Base-by-base conservation (phyloP, 2,329 filamentous ascomycete genomes). In the Paraconiothyrium sp. region DNA sequence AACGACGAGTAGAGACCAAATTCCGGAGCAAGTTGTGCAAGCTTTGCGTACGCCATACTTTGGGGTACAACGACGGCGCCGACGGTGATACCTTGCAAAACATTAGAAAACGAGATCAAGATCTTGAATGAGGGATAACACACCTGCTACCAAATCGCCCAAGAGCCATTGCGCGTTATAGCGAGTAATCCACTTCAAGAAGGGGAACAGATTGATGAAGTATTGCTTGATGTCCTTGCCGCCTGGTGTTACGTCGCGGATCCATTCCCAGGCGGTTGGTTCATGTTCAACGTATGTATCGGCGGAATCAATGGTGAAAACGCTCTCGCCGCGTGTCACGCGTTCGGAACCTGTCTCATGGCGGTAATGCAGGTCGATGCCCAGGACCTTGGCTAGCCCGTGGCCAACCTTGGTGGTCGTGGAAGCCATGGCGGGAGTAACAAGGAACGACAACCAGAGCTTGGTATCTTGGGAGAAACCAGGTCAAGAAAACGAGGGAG, bases 1-100 rank as follows among this genome's bases (percentile, higher is more conserved):
- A 99, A 98, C 0, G 94, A 97, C 0, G 94, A 95, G 80, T 97
- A 97, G 1, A 98, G 85, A 59, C 95, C 94, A 71, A 90, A 98
- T 75, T 98, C 85, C 9, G 90, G 87, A 0, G 87, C 84, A 22
- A 98, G 85, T 61, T 90, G 86, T 46, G 94, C 94, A 27, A 98
- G 85, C 65, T 89, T 85, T 22, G 94, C 93, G 79, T 98, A 98
- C 1, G 94, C 94, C 94, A 98, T 97, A 68, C 92, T 90, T 77
- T 97, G 94, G 4, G 94, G 94, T 9, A 97, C 92, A 39, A 97
- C 93, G 35, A 93, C 91, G 47, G 89, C 85, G 48, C 91, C 91
- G 56, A 92, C 88, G 2, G 90, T 92, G 67, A 92, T 84, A 81
- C 88, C 86, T 88, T 27, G 2, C 6, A 27, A 44, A 24, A 46